phyloP scores from a whole-genome alignment of 768 basidiomycete genomes.

The Tubosaeta sp. region DNA sequence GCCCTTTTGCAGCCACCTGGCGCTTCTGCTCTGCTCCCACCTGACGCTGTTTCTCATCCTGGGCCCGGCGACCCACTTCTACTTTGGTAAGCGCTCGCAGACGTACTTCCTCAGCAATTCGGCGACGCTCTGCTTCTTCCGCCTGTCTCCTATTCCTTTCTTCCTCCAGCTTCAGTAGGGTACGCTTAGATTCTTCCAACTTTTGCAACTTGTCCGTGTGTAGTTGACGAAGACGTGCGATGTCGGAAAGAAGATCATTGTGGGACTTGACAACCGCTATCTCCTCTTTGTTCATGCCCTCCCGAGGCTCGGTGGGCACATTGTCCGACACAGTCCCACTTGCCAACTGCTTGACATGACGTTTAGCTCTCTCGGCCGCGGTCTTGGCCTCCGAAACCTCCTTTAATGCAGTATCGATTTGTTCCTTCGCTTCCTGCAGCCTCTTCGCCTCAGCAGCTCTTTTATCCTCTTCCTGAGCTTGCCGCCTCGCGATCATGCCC shows the following conservation, averaged over 20 bases:
- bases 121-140: constrained; percentile 15
- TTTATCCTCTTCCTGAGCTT: constrained; percentile 25
- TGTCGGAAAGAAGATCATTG: constrained; percentile 6
- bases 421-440: constrained; percentile 14
- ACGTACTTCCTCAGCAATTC: constrained; percentile 15
- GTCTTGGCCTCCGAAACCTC: constrained; percentile 14
- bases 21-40: constrained; percentile 7
- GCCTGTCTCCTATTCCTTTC: constrained; percentile 17
- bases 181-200: constrained; percentile 13
- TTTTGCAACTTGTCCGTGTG: constrained; percentile 15
- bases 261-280: constrained; percentile 4
- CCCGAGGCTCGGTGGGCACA: constrained; percentile 18
- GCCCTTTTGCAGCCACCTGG: constrained; percentile 2
- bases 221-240: constrained; percentile 17
- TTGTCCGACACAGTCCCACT: constrained; percentile 1
- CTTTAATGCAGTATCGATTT: constrained; percentile 15
- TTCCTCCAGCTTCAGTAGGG: constrained; percentile 23
- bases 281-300: constrained; percentile 21
- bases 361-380: constrained; percentile 6
- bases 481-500: constrained; percentile 16
- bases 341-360: not conserved
- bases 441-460: constrained; percentile 14
- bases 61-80: constrained; percentile 6
- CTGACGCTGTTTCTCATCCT: constrained; percentile 4
- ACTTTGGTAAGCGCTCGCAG: constrained; percentile 8